Conservation (phyloP, 2,329 filamentous ascomycete species). For the Beauveria asiatica region DNA sequence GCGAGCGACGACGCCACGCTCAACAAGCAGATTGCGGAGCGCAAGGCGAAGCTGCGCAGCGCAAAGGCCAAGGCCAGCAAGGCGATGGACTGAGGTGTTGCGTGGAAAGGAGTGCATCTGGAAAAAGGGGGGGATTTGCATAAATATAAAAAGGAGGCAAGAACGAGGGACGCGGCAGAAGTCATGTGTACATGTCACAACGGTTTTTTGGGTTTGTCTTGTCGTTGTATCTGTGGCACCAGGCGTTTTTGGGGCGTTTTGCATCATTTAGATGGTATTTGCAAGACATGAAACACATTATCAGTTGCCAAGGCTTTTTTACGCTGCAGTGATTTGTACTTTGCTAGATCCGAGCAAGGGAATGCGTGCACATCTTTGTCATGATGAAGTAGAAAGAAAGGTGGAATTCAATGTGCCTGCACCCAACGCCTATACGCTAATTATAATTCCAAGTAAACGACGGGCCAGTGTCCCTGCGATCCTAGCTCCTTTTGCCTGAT, state of each 20-base stretch:
- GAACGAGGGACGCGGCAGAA: not conserved
- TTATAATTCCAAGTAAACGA: not conserved
- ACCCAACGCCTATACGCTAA: constrained; percentile 7
- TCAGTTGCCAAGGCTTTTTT: too few species aligned
- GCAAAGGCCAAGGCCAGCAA: constrained; percentile 50
- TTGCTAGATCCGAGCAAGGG: too few species aligned
- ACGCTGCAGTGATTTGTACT: not conserved
- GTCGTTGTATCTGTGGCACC: constrained; percentile 2
- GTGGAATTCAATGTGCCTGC: not conserved
- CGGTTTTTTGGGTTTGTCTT: not conserved
- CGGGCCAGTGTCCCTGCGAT: not conserved
- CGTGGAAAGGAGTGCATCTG: not conserved
- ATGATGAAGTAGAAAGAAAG: too few species aligned
- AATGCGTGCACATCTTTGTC: too few species aligned
- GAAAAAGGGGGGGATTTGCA: not conserved
- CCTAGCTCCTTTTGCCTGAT: not conserved
- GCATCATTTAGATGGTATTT: not conserved
- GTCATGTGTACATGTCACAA: constrained; percentile 10
- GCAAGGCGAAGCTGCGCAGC: constrained; percentile 49
- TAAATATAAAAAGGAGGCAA: constrained; percentile 3
- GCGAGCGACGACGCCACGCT: constrained; percentile 44
- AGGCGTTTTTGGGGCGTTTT: constrained; percentile 8
- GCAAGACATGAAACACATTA: not conserved
- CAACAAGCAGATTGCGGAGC: constrained; percentile 50
- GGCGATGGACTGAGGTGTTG: constrained; percentile 28